Base-by-base conservation (phyloP, 75 land plant genomes). In the Pseudotsuga menziesii region DNA sequence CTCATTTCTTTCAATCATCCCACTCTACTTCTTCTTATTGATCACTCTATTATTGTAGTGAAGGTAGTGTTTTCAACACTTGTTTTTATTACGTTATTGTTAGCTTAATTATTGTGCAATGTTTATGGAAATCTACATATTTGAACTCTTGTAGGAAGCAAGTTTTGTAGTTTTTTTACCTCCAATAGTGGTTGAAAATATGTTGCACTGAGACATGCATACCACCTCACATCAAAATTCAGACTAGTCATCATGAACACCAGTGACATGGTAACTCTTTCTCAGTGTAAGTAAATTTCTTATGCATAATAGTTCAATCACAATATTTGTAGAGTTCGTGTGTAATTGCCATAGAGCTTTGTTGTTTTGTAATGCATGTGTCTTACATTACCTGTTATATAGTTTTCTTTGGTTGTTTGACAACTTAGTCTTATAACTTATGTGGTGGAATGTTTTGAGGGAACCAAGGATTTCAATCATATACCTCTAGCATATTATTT, bases 11-110 rank as follows among this genome's bases (percentile, higher is more conserved):
- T 97, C 70, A 89, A 78, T 63, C 99, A 97, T 82, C 92, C 90
- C 11, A 94, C 94, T 85, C 78, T 97, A 56, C 95, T 97, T 80
- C 97, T 91, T 4, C 91, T 97, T 66, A 83, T 97, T 60, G 99
- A 94, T 69, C 93, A 94, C 75, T 84, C 95, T 2, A 91, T 92
- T 57, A 97, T 97, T 81, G 61, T 85, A 56, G 92, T 91, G 13
- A 97, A 97, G 91, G 99, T 97, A 81, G 48, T 61, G 58, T 19
- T 16, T 32, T 78, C 39, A 63, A 6, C 54, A 29, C 36, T 63
- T 35, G 2, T 32, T 2, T 63, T 63, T 63, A 64, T 64, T 61
- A 64, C 0, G 32, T 29, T 29, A 1, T 29, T 29, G n/a, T n/a
- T n/a, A n/a, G n/a, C n/a, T n/a, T n/a, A n/a, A n/a, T n/a, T n/a